Evolutionary conservation across 2,329 filamentous ascomycete genomes (phyloP).

Genomic region (Calonectria multiphialidica): DNA sequence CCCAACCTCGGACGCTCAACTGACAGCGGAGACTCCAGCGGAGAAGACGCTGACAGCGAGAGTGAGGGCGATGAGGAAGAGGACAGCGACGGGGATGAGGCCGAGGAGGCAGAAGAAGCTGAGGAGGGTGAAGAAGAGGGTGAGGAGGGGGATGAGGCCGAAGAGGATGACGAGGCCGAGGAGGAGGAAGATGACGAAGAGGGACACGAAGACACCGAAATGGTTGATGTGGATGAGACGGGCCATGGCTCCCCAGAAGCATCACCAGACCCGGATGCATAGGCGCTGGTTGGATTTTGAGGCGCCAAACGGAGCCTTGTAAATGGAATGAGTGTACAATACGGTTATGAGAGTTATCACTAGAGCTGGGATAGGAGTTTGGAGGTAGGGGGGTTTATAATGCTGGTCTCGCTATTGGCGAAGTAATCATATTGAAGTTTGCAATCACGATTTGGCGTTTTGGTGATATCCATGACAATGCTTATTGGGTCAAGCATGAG

Average conservation of each 20-base stretch:
- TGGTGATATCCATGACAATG: no score
- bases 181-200: slow-evolving; percentile 32
- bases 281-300: background rate
- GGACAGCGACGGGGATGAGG: slow-evolving; percentile 34
- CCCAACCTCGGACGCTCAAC: slow-evolving; percentile 56
- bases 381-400: background rate
- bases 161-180: slow-evolving; percentile 30
- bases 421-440: background rate
- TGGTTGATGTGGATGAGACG: slow-evolving; percentile 19
- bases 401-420: background rate
- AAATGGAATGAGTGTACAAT: slow-evolving; percentile 23
- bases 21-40: slow-evolving; percentile 47
- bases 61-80: slow-evolving; percentile 49
- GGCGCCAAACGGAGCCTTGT: background rate
- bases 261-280: slow-evolving; percentile 14
- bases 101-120: slow-evolving; percentile 33
- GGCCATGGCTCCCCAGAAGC: background rate
- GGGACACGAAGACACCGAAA: slow-evolving; percentile 33
- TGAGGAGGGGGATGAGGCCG: slow-evolving; percentile 25
- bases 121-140: slow-evolving; percentile 29
- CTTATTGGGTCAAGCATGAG: background rate
- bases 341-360: background rate
- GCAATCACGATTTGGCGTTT: no score
- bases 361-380: slow-evolving; percentile 10
- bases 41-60: slow-evolving; percentile 52